A percentile compares a stretch with the other conserved stretches of the same genome.
Conservation (phyloP, 805 yeast genomes). For the Candida xiaguanensis region DNA sequence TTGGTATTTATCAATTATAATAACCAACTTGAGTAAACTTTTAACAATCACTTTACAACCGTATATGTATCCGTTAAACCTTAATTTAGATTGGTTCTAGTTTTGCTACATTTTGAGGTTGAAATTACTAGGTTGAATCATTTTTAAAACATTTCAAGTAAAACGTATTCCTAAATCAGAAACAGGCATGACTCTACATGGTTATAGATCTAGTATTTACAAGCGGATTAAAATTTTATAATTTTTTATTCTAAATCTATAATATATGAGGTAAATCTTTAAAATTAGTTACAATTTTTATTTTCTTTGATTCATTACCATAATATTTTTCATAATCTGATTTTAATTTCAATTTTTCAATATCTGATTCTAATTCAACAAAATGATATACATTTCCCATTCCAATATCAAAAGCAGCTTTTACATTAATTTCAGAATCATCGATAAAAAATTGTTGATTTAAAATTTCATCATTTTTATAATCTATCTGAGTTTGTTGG, state of each 20-base stretch:
- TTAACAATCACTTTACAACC: no score
- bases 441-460: constrained; percentile 72
- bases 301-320: constrained; percentile 29
- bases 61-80: no score
- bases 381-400: constrained; percentile 71
- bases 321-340: constrained; percentile 32
- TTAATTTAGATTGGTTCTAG: no score
- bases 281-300: constrained; percentile 29
- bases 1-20: not conserved
- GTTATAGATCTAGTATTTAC: not conserved
- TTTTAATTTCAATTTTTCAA: constrained; percentile 26
- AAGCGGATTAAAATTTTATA: not conserved
- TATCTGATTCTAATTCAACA: constrained; percentile 65
- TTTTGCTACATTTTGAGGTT: no score
- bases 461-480: constrained; percentile 24
- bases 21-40: no score
- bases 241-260: constrained; percentile 1
- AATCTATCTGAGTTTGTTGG: constrained; percentile 54
- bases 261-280: constrained; percentile 23
- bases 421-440: constrained; percentile 77
- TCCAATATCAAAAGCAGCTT: constrained; percentile 68
- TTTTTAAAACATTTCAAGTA: no score
- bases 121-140: no score
- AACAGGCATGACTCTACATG: not conserved
- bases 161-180: no score